Evolutionary conservation across 371 early-diverging fungal genomes (phyloP).

Genomic region (Phascolomyces articulosus): DNA sequence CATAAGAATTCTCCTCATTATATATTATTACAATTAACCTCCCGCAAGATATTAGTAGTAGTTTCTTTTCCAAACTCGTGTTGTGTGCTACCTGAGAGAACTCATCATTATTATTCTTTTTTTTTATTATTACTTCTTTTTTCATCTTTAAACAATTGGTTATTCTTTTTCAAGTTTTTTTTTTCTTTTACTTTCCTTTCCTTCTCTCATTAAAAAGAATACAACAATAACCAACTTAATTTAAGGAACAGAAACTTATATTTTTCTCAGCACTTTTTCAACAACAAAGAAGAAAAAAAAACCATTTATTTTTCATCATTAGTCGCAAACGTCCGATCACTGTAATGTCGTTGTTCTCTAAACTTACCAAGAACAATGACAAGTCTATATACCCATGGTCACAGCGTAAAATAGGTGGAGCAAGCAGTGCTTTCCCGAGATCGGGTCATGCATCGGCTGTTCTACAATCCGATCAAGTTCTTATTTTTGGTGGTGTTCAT

Average conservation of each 20-base stretch:
- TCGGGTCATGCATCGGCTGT: constrained; percentile 62
- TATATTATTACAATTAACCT: too few relatives aligned
- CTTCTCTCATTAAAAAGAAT: too few relatives aligned
- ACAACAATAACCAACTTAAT: too few relatives aligned
- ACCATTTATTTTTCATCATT: constrained; percentile 9
- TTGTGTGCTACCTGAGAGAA: constrained; percentile 3
- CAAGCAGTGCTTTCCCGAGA: constrained; percentile 51
- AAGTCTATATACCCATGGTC: constrained; percentile 56
- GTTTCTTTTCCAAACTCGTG: too few relatives aligned
- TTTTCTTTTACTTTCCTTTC: background rate
- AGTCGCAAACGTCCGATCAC: constrained; percentile 8
- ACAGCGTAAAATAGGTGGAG: constrained; percentile 45
- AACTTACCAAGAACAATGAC: constrained; percentile 50
- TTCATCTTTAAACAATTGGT: background rate
- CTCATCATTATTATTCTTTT: background rate
- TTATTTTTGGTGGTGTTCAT: constrained; percentile 64
- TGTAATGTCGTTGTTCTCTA: constrained; percentile 53
- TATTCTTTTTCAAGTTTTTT: too few relatives aligned
- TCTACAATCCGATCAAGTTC: constrained; percentile 51
- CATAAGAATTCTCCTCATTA: too few relatives aligned
- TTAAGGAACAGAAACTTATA: background rate
- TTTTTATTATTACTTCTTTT: too few relatives aligned
- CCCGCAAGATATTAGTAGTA: too few relatives aligned
- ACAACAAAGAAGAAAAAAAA: too few relatives aligned
- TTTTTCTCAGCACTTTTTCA: too few relatives aligned